Evolutionary conservation across 371 early-diverging fungal species (phyloP), one percentile per base, ranked within the genome.

Genomic region (Mortierella sp.): DNA sequence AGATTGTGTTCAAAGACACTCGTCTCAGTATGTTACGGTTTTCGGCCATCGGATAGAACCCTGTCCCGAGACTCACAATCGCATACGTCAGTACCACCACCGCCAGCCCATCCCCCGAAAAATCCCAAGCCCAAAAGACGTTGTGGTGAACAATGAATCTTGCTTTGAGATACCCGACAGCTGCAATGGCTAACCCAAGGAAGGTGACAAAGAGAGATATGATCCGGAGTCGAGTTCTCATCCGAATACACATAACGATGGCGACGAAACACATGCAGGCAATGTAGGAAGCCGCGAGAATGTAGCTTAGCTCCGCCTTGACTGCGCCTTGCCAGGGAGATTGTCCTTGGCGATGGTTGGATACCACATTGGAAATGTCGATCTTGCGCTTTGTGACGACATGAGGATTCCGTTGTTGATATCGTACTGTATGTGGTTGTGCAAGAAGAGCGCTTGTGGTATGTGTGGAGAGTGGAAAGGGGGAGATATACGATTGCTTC

Each of bases 61-160:
- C 86, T 5, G 76, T 46, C 8, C 81, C 86, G 16, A 85, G 81
- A 21, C 67, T 59, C 67, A 81, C 79, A 31, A 81, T 79, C 0
- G 81, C 71, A 40, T 76, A 31, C 1, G 79, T 64, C 31, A 85
- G 51, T 16, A 72, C 71, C 5, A 76, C 64, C 21, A 85, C 79
- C 3, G 64, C 86, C 8, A 73, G 14, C 10, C 73, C 48, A 50
- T 85, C 86, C 11, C 67, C 86, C 5, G 69, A 9, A 54, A 85
- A 81, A 69, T 85, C 76, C 86, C 86, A 85, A 4, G 72, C 77
- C 81, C 81, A 85, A 69, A 78, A 85, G 79, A 81, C 76, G 31
- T 69, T 59, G 5, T 78, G 73, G 4, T n/a, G 26, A 28, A 80
- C 19, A 0, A 78, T 14, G 53, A 11, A 34, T 24, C 74, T 44